phyloP scores from a whole-genome alignment of 2,329 filamentous ascomycete genomes.

The Corinectria fuckeliana region DNA sequence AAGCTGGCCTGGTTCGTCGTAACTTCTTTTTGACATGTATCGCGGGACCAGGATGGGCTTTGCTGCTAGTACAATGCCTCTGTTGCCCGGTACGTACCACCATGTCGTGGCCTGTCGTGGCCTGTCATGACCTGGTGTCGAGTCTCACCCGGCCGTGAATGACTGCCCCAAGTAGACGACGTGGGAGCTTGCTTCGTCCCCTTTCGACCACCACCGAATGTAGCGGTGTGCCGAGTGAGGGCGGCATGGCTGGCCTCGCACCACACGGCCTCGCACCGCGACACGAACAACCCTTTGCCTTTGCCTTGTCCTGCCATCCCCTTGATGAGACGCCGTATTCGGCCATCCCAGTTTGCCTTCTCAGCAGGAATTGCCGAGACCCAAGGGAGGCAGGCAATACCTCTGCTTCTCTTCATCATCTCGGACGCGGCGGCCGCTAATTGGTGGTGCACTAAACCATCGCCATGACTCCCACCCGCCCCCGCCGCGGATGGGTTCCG shows the following conservation, averaged over 20 bases:
- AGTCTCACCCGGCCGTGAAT: neutral
- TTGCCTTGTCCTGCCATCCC: neutral
- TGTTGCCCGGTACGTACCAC: neutral
- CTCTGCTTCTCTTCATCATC: slow-evolving; percentile 9
- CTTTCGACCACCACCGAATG: neutral
- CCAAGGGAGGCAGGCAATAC: neutral
- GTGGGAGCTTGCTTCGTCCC: slow-evolving; percentile 11
- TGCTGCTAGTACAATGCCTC: neutral
- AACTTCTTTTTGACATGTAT: slow-evolving; percentile 7
- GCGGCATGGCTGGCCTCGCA: neutral
- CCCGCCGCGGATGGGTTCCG: slow-evolving; percentile 25
- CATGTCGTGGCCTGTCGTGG: neutral
- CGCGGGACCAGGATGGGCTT: neutral
- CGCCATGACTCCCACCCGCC: slow-evolving; percentile 24
- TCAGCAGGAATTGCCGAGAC: neutral
- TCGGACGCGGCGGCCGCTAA: slow-evolving; percentile 27
- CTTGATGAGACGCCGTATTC: neutral
- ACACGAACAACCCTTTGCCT: neutral
- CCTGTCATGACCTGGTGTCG: neutral
- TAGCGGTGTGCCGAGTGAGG: neutral
- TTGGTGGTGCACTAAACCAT: slow-evolving; percentile 20
- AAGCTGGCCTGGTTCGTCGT: neutral
- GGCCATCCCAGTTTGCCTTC: neutral
- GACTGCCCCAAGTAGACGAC: neutral
- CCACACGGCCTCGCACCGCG: neutral